These are phyloP conservation scores for Naganishia albida DNA, from an alignment of 1,284 basidiomycete genomes.

Conservation along the genomic window DNA sequence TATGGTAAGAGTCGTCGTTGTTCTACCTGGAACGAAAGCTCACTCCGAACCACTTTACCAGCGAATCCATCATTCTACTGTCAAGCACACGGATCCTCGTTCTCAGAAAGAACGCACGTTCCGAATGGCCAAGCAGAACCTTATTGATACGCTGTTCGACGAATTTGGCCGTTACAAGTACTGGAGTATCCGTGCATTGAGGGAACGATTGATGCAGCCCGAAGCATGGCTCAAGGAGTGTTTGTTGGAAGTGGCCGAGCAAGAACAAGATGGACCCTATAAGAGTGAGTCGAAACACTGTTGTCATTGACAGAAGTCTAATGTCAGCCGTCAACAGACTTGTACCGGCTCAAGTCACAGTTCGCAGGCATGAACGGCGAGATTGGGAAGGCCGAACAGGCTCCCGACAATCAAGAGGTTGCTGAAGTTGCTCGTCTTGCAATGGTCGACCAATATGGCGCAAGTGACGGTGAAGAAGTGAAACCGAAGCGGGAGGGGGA, in stretches of 20 bases:
- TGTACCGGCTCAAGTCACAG: slow-evolving; percentile 29
- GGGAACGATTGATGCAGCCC: slow-evolving; percentile 31
- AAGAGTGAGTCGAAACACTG: slow-evolving; percentile 7
- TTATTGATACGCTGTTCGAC: slow-evolving; percentile 31
- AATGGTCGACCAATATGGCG: slow-evolving; percentile 16
- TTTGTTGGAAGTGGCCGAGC: slow-evolving; percentile 28
- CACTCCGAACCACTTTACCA: background rate
- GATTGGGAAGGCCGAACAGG: slow-evolving; percentile 12
- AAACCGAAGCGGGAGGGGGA: slow-evolving; percentile 8
- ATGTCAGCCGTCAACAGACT: background rate
- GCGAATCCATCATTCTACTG: background rate
- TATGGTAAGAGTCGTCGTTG: background rate
- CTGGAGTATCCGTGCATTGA: slow-evolving; percentile 31
- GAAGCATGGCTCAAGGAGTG: slow-evolving; percentile 25
- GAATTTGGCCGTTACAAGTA: slow-evolving; percentile 33
- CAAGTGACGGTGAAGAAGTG: slow-evolving; percentile 10
- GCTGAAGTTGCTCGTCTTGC: slow-evolving; percentile 14
- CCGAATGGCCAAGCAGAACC: slow-evolving; percentile 26
- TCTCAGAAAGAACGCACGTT: slow-evolving; percentile 24
- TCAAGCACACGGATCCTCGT: slow-evolving; percentile 17
- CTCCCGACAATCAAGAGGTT: slow-evolving; percentile 28
- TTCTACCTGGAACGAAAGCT: background rate
- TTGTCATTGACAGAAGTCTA: background rate
- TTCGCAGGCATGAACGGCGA: slow-evolving; percentile 25
- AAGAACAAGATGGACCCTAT: slow-evolving; percentile 30